Base-by-base conservation (phyloP, 2,329 filamentous ascomycete species). In the Grosmannia penicillata region DNA sequence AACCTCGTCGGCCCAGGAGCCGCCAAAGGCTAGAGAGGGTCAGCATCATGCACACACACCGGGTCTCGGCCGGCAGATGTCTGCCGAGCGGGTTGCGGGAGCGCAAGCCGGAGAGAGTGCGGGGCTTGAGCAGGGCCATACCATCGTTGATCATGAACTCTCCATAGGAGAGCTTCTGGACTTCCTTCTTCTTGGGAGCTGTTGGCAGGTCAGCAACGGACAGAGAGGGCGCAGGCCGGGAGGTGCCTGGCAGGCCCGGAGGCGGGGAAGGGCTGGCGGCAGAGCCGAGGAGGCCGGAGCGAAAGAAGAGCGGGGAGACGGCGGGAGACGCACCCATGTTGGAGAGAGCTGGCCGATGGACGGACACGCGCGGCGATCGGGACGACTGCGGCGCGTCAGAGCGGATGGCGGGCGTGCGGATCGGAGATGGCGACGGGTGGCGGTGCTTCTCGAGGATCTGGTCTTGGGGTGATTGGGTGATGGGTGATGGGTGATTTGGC, bases 1-100 rank as follows among this genome's bases (percentile, higher is more conserved):
- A 66, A 98, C 94, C 60, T 98, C 91, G 65, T 98, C 93, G 53
- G 91, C 91, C 91, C 91, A 98, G 51, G 91, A 96, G 56, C 89
- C 86, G 50, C 66, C 70, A 48, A 65, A 67, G 48, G 62, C 65
- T 67, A 9, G 9, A 13, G 17, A 6, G 3, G 15, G 36, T 48
- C 36, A 45, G 38, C 21, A 43, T 22, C 9, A 17, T 2, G 23
- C n/a, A 11, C 26, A n/a, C n/a, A n/a, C n/a, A n/a, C n/a, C n/a
- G n/a, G n/a, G n/a, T n/a, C n/a, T n/a, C n/a, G n/a, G n/a, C n/a
- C n/a, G n/a, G n/a, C n/a, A n/a, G n/a, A n/a, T n/a, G n/a, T n/a
- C n/a, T n/a, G n/a, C n/a, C n/a, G n/a, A n/a, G n/a, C n/a, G n/a
- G n/a, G n/a, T n/a, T n/a, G n/a, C n/a, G n/a, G n/a, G n/a, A n/a